Evolutionary conservation across 306 rosid species (phyloP), one percentile per base, ranked within the genome.

Genomic region (Coriaria nepalensis): DNA sequence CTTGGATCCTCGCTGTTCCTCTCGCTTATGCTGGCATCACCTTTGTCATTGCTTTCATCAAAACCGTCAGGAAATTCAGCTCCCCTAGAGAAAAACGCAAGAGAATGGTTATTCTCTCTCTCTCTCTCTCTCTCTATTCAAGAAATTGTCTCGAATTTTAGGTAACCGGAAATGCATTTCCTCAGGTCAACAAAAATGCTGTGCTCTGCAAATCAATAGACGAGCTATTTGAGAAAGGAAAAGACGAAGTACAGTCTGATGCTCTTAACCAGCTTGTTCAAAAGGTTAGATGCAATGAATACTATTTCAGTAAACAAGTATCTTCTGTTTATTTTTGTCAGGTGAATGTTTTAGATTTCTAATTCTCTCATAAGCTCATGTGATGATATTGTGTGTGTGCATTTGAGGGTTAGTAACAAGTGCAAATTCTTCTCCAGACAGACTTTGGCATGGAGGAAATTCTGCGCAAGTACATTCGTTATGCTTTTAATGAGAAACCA

Each of bases 1-100:
- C 95, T 47, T 88, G 93, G 97, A 76, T 88, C 61, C 86, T 84
- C 10, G 95, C 95, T 20, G 39, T 88, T 41, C 95, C 95, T 62
- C 73, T 88, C 4, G 84, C 80, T 5, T 88, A 88, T 40, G 79
- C 60, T 2, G 77, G 75, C 47, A 50, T 88, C 13, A 74, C 95
- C n/a, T 88, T 88, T 44, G 77, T 77, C 40, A 57, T 88, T 14
- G 93, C 96, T 38, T 58, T 88, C 12, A 80, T 81, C 35, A 88
- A 68, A 78, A 76, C 95, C 41, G 69, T 78, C 13, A 53, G 40
- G 53, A 84, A 78, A 57, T 79, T 88, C 44, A 50, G 76, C 67
- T 88, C 97, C 32, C 95, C 97, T 34, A 71, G 66, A 74, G 93
- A 76, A 5, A 73, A 88, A 44, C 97, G 95, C 68, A 73, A 80